Percentiles rank a stretch among this genome's conserved stretches.
These are phyloP conservation scores for Sungouiozyma ichnusensis DNA, from an alignment of 805 yeast species.

Conservation along the genomic window DNA sequence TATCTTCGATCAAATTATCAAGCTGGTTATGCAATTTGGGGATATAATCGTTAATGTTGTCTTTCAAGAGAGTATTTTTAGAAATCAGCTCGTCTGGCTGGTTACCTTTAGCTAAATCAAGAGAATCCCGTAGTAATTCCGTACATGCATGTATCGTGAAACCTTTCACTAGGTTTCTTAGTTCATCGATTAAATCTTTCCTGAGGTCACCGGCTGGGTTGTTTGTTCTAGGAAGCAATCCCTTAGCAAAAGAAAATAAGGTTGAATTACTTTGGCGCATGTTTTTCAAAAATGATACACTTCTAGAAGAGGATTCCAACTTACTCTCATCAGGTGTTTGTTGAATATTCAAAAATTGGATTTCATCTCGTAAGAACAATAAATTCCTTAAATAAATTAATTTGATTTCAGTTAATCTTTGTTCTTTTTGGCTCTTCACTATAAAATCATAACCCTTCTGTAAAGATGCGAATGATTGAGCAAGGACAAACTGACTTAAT, in stretches of 20 bases:
- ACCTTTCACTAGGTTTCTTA: slow-evolving; percentile 58
- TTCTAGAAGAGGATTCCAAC: slow-evolving; percentile 35
- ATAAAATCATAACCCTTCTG: slow-evolving; percentile 40
- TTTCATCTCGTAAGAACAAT: slow-evolving; percentile 56
- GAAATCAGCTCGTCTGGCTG: slow-evolving; percentile 11
- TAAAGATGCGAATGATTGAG: slow-evolving; percentile 57
- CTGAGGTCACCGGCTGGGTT: slow-evolving; percentile 55
- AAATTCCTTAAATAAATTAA: slow-evolving; percentile 65
- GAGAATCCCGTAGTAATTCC: slow-evolving; percentile 40
- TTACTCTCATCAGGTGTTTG: slow-evolving; percentile 54
- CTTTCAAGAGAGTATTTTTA: slow-evolving; percentile 34
- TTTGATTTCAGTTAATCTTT: slow-evolving; percentile 39
- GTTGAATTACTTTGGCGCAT: slow-evolving; percentile 21
- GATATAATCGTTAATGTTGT: slow-evolving; percentile 41
- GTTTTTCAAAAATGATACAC: slow-evolving; percentile 53
- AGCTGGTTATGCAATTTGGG: slow-evolving; percentile 48
- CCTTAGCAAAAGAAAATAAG: slow-evolving; percentile 8
- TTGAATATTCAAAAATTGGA: slow-evolving; percentile 72
- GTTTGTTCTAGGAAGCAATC: slow-evolving; percentile 5
- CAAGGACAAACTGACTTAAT: slow-evolving; percentile 78
- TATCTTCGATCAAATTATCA: slow-evolving; percentile 45
- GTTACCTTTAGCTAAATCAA: slow-evolving; percentile 20
- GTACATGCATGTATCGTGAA: slow-evolving; percentile 51
- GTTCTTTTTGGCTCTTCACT: slow-evolving; percentile 39
- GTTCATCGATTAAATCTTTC: slow-evolving; percentile 59